Evolutionary conservation across 73 alveolate species (phyloP).

Genomic region (Stentor coeruleus): DNA sequence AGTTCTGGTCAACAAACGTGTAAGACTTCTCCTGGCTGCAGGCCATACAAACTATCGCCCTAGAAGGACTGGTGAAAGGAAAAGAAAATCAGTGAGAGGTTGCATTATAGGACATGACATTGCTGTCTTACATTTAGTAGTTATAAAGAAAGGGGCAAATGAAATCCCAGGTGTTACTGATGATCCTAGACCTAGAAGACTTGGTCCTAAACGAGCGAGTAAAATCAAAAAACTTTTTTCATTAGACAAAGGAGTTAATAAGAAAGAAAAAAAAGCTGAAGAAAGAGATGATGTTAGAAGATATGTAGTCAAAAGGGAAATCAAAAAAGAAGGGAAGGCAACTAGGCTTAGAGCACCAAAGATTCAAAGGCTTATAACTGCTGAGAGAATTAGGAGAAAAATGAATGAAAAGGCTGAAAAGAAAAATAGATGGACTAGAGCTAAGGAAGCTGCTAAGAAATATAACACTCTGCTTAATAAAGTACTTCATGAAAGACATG

Average conservation of each 20-base stretch:
- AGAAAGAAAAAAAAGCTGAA: constrained; percentile 41
- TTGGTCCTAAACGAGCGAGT: constrained; percentile 59
- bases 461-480: no score
- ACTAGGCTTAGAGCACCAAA: constrained; percentile 37
- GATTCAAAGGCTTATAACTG: constrained; percentile 45
- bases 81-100: constrained; percentile 76
- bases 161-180: constrained; percentile 65
- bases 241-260: constrained; percentile 43
- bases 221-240: constrained; percentile 52
- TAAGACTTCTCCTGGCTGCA: constrained; percentile 60
- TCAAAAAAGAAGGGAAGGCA: constrained; percentile 46
- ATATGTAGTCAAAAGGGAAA: constrained; percentile 31
- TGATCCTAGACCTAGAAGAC: constrained; percentile 42
- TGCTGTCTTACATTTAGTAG: constrained; percentile 41
- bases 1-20: constrained; percentile 66
- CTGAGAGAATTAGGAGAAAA: no score
- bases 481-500: no score
- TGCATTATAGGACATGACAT: constrained; percentile 70
- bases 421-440: no score
- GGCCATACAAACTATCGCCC: constrained; percentile 69
- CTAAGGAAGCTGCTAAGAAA: no score
- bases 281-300: constrained; percentile 43
- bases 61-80: constrained; percentile 63
- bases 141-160: constrained; percentile 84
- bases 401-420: no score